phyloP scores from a whole-genome alignment of 352 stramenopile species.

The Phytopythium boreale region DNA sequence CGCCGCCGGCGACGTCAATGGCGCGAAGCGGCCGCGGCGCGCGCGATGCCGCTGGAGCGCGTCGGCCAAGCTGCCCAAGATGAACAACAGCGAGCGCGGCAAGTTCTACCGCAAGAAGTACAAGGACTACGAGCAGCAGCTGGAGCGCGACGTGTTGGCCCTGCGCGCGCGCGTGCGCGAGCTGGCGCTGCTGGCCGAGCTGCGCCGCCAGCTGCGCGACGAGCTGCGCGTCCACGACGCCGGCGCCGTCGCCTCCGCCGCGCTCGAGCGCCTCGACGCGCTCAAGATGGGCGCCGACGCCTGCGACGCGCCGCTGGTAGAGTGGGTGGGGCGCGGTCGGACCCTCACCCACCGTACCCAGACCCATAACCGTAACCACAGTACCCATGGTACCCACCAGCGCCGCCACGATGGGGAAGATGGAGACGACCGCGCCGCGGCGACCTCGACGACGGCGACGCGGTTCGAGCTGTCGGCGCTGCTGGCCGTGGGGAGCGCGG shows the following conservation, averaged over 20 bases:
- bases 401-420: neutral
- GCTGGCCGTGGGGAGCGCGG: neutral
- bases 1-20: neutral
- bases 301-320: neutral
- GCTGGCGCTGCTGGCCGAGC: conserved; percentile 30
- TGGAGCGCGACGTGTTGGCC: conserved; percentile 29
- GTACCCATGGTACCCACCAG: too few species aligned
- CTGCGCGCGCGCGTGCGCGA: conserved; percentile 36
- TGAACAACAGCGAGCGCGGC: conserved; percentile 65
- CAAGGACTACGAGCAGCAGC: conserved; percentile 42
- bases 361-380: too few species aligned
- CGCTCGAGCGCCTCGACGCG: conserved; percentile 1
- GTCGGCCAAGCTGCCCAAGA: conserved; percentile 44
- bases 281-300: neutral
- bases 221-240: neutral
- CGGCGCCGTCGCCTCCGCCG: neutral
- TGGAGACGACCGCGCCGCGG: neutral
- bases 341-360: too few species aligned
- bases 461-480: conserved; percentile 5
- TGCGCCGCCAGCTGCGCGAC: conserved; percentile 26
- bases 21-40: neutral
- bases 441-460: neutral
- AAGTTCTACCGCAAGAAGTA: conserved; percentile 71
- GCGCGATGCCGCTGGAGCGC: conserved; percentile 2
- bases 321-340: neutral